These are phyloP conservation scores for Meira miltonrushii DNA, from an alignment of 1,284 basidiomycete species.

Conservation along the genomic window DNA sequence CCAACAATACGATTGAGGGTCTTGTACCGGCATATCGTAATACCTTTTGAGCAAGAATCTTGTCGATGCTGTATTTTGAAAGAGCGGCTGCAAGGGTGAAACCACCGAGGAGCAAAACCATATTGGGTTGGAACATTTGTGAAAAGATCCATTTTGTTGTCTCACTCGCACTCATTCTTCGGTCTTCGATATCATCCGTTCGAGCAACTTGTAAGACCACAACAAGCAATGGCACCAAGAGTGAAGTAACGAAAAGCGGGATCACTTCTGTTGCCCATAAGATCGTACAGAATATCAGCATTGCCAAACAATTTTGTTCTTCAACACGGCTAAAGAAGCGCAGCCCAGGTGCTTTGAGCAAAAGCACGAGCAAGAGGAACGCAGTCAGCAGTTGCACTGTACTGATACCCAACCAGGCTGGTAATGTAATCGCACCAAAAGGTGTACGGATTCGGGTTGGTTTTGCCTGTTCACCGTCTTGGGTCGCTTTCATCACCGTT, in stretches of 20 bases:
- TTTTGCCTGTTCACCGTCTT: constrained; percentile 27
- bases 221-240: constrained; percentile 81
- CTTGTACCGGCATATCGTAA: constrained; percentile 81
- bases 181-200: constrained; percentile 60
- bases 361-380: constrained; percentile 34
- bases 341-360: constrained; percentile 46
- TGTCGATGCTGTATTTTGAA: constrained; percentile 95
- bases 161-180: constrained; percentile 63
- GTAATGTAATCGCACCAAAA: constrained; percentile 29
- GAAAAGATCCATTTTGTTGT: constrained; percentile 73
- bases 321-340: constrained; percentile 60
- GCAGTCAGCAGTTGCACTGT: constrained; percentile 45
- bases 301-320: constrained; percentile 85
- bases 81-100: constrained; percentile 96
- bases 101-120: constrained; percentile 69
- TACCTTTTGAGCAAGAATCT: constrained; percentile 79
- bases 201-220: constrained; percentile 80
- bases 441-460: constrained; percentile 35
- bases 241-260: constrained; percentile 91
- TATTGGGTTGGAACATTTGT: constrained; percentile 76
- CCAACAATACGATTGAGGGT: constrained; percentile 79
- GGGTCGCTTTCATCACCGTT: constrained; percentile 31
- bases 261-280: constrained; percentile 98
- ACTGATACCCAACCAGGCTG: constrained; percentile 41
- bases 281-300: constrained; percentile 84